Base-by-base conservation (phyloP, 2,329 filamentous ascomycete species). In the Geosmithia flava region DNA sequence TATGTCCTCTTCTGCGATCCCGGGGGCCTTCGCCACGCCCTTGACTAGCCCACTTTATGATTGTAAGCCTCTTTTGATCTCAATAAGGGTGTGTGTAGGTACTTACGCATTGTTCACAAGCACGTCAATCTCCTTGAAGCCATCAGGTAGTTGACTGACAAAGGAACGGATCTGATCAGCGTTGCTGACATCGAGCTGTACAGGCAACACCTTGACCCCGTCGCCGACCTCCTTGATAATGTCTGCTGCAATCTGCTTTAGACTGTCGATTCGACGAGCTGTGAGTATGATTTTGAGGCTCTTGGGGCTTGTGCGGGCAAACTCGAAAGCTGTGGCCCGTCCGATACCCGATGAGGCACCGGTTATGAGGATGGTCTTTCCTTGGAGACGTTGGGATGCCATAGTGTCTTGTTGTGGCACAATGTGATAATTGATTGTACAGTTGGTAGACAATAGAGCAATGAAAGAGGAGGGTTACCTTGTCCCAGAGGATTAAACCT, bases 321-420 rank as follows among this genome's bases (percentile, higher is more conserved):
- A 98, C 66, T 97, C 93, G 54, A 93, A 71, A n/a, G 91, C 93
- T n/a, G 78, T 84, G 57, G 77, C 80, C 48, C 76, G 79, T 20
- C 93, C 93, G 65, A 98, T 97, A 52, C 93, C 93, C 17, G 88
- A 94, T 3, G 85, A 93, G 30, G 93, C 93, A 49, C 93, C 93
- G 6, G 93, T 97, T 53, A 98, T 78, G 50, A 97, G 68, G 50
- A 97, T 74, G 5, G 89, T 97, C 72, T 97, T 97, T 76, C 89
- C 89, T 59, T 84, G 77, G 51, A 98, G 86, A 70, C 91, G 89
- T 65, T 88, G 33, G 11, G 33, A 37, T 13, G 33, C 33, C 33
- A 37, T 37, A 13, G 33, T 37, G 11, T 37, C 3, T 37, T 3
- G 10, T 13, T 11, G 15, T 13, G 15, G 6, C 11, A 37, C 11